Percentiles rank a stretch among this genome's conserved stretches.
These are phyloP conservation scores for Plenodomus lindquistii DNA, from an alignment of 2,329 filamentous ascomycete genomes.

Conservation along the genomic window DNA sequence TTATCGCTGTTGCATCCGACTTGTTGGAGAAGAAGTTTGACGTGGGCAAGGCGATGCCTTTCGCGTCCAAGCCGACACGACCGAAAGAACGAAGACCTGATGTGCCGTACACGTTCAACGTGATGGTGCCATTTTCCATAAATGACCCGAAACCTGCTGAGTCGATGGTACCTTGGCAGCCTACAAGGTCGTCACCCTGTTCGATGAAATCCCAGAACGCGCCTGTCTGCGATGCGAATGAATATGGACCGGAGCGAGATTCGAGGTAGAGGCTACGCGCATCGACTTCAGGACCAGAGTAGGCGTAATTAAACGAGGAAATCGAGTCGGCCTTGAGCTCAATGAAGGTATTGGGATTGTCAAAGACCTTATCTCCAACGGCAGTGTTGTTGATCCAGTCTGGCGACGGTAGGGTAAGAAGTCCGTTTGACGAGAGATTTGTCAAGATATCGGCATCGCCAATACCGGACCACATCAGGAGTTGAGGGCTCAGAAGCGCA, in stretches of 20 bases:
- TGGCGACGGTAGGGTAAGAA: conserved; percentile 39
- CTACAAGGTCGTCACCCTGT: conserved; percentile 50
- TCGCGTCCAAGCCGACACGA: conserved; percentile 51
- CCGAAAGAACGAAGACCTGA: conserved; percentile 57
- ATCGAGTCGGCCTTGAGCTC: conserved; percentile 50
- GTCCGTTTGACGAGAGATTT: conserved; percentile 41
- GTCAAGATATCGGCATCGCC: conserved; percentile 31
- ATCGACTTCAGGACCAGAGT: conserved; percentile 47
- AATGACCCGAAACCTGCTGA: conserved; percentile 51
- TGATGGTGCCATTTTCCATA: conserved; percentile 53
- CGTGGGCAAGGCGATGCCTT: conserved; percentile 50
- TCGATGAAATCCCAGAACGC: conserved; percentile 57
- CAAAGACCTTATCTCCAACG: conserved; percentile 57
- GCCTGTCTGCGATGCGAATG: conserved; percentile 58
- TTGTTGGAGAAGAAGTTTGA: conserved; percentile 52
- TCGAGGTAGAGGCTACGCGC: conserved; percentile 55
- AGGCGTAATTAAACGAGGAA: conserved; percentile 55
- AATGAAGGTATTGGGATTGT: conserved; percentile 61
- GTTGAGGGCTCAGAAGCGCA: conserved; percentile 42
- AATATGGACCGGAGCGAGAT: conserved; percentile 55
- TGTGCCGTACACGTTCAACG: conserved; percentile 62
- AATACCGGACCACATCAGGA: conserved; percentile 47
- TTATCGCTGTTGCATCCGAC: conserved; percentile 54
- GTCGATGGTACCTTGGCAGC: conserved; percentile 59
- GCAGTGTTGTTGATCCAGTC: conserved; percentile 56